These are phyloP conservation scores for Coemansia sp. DNA, from an alignment of 192 early-diverging fungal species.

Conservation along the genomic window DNA sequence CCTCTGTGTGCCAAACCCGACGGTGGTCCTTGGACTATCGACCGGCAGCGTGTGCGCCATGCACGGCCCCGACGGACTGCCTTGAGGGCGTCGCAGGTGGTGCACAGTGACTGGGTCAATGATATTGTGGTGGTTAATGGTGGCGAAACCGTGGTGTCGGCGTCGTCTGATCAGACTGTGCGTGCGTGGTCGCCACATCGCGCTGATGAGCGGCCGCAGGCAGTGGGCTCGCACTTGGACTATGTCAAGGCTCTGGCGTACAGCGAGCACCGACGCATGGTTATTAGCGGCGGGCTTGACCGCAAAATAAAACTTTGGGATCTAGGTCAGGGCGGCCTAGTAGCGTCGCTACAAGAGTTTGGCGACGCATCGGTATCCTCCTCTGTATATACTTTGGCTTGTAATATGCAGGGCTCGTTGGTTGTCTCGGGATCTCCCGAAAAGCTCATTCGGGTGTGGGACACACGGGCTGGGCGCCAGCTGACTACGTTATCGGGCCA, in stretches of 20 bases:
- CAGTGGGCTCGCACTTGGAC: slow-evolving; percentile 83
- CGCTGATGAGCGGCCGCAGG: slow-evolving; percentile 36
- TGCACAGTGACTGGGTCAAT: slow-evolving; percentile 98
- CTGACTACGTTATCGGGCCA: slow-evolving; percentile 86
- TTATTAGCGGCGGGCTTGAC: slow-evolving; percentile 91
- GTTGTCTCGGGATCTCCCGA: slow-evolving; percentile 93
- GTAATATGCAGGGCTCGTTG: slow-evolving; percentile 74
- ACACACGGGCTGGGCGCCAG: slow-evolving; percentile 72
- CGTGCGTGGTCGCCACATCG: slow-evolving; percentile 60
- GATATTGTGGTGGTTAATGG: slow-evolving; percentile 65
- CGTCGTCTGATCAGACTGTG: slow-evolving; percentile 92
- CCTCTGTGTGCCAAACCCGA: slow-evolving; percentile 22
- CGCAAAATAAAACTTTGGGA: slow-evolving; percentile 90
- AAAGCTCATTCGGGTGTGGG: slow-evolving; percentile 90
- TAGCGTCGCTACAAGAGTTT: slow-evolving; percentile 48
- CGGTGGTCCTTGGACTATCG: slow-evolving; percentile 21
- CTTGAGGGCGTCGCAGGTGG: slow-evolving; percentile 67
- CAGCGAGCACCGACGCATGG: slow-evolving; percentile 69
- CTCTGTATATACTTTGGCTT: slow-evolving; percentile 88
- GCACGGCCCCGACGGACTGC: slow-evolving; percentile 60
- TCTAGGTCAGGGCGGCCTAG: slow-evolving; percentile 61
- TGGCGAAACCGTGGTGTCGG: slow-evolving; percentile 67
- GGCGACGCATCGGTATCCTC: slow-evolving; percentile 47
- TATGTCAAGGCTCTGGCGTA: slow-evolving; percentile 91
- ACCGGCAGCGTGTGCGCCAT: slow-evolving; percentile 31